phyloP scores from a whole-genome alignment of 169 alveolate genomes.

The Plasmodium fragile region DNA sequence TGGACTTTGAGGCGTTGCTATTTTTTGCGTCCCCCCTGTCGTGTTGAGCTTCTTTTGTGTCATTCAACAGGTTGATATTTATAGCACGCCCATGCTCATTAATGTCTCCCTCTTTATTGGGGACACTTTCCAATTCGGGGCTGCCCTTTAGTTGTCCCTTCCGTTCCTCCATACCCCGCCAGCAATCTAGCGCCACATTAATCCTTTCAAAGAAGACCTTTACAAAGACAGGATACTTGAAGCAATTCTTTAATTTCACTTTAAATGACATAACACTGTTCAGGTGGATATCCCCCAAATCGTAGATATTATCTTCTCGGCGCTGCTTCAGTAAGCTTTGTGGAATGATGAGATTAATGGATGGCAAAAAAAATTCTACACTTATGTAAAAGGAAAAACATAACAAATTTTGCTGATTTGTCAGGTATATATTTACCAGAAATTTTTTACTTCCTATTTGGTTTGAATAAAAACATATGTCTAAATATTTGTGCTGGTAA shows the following conservation, averaged over 20 bases:
- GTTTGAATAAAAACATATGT: constrained; percentile 52
- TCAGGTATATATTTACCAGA: constrained; percentile 38
- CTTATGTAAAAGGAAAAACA: constrained; percentile 68
- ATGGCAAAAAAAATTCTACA: constrained; percentile 69
- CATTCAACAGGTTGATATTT: background rate
- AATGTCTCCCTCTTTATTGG: background rate
- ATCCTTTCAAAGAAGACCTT: constrained; percentile 30
- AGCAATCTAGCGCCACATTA: background rate
- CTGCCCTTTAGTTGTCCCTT: constrained; percentile 4
- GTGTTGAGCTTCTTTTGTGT: background rate
- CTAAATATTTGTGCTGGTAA: constrained; percentile 66
- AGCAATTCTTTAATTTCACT: constrained; percentile 46
- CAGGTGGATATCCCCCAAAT: constrained; percentile 56
- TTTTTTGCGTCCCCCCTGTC: background rate
- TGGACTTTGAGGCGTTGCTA: background rate
- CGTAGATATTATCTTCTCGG: constrained; percentile 17
- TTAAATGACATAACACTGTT: constrained; percentile 59
- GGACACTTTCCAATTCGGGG: background rate
- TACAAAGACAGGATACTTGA: constrained; percentile 44
- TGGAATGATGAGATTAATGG: constrained; percentile 33
- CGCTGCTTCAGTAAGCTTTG: constrained; percentile 12
- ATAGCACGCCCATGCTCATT: background rate
- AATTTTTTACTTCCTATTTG: constrained; percentile 69
- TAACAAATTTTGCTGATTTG: background rate
- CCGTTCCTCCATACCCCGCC: background rate